These are phyloP conservation scores for Handroanthus guayacan DNA, from an alignment of 257 asterid species.

Conservation along the genomic window DNA sequence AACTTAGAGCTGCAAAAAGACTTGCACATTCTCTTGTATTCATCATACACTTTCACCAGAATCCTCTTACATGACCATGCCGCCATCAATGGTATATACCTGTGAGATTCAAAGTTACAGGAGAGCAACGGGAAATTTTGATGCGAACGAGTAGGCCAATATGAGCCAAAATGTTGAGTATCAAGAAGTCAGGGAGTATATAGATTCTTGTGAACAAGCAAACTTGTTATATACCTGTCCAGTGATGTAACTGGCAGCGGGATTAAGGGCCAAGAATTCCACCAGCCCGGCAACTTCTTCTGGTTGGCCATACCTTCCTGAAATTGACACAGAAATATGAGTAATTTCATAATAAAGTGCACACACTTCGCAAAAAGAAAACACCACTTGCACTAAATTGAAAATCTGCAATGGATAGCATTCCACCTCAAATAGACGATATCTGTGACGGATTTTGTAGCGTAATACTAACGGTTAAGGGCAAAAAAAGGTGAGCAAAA, in stretches of 20 bases:
- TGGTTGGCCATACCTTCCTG: conserved; percentile 49
- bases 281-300: conserved; percentile 56
- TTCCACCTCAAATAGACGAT: too few species aligned
- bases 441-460: too few species aligned
- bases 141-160: background rate
- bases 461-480: too few species aligned
- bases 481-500: too few species aligned
- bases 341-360: background rate
- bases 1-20: too few species aligned
- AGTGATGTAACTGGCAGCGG: conserved; percentile 44
- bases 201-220: background rate
- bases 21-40: too few species aligned
- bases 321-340: background rate
- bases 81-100: conserved; percentile 52
- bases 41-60: too few species aligned
- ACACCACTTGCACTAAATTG: too few species aligned
- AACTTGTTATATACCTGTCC: conserved; percentile 35
- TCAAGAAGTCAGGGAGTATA: background rate
- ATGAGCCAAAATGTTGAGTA: background rate
- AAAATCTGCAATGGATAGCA: too few species aligned
- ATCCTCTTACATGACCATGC: conserved; percentile 44
- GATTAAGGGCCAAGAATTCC: conserved; percentile 51
- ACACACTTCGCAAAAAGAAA: too few species aligned
- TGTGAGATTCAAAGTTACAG: conserved; percentile 8
- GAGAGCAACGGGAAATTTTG: background rate